Conservation (phyloP, 2,329 filamentous ascomycete genomes). For the Aspergillus sojae region DNA sequence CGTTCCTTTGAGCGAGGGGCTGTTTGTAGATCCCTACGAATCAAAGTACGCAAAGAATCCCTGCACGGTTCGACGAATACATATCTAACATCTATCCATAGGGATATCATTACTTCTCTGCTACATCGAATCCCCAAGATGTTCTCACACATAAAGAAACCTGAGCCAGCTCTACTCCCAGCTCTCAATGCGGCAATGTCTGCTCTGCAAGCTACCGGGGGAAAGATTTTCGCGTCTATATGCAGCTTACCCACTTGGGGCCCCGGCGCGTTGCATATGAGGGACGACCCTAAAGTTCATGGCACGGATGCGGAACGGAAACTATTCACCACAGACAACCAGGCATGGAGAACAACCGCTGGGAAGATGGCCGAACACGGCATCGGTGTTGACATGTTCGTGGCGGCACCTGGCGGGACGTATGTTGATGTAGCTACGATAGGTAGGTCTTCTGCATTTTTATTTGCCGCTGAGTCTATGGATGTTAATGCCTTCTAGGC, state of each 20-base stretch:
- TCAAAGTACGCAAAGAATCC: conserved; percentile 61
- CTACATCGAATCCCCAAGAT: conserved; percentile 79
- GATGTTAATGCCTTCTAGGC: conserved; percentile 50
- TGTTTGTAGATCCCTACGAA: conserved; percentile 93
- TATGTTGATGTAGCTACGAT: conserved; percentile 94
- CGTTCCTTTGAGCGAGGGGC: conserved; percentile 82
- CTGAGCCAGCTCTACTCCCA: conserved; percentile 84
- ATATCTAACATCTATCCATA: conserved; percentile 26
- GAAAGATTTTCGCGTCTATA: conserved; percentile 87
- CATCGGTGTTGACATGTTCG: conserved; percentile 90
- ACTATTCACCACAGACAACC: conserved; percentile 86
- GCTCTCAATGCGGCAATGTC: conserved; percentile 80
- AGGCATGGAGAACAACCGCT: conserved; percentile 81
- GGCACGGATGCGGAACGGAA: conserved; percentile 91
- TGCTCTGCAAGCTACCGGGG: conserved; percentile 83
- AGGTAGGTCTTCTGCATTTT: conserved; percentile 54
- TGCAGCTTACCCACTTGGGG: conserved; percentile 90
- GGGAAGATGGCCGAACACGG: conserved; percentile 86
- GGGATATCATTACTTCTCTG: conserved; percentile 81
- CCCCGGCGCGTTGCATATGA: conserved; percentile 78
- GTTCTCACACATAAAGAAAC: conserved; percentile 85
- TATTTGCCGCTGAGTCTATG: neutral
- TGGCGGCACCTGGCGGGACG: conserved; percentile 84
- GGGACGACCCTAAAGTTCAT: conserved; percentile 84
- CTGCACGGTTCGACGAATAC: neutral